Conservation (phyloP, 2,329 filamentous ascomycete species). For the Botrytis elliptica region DNA sequence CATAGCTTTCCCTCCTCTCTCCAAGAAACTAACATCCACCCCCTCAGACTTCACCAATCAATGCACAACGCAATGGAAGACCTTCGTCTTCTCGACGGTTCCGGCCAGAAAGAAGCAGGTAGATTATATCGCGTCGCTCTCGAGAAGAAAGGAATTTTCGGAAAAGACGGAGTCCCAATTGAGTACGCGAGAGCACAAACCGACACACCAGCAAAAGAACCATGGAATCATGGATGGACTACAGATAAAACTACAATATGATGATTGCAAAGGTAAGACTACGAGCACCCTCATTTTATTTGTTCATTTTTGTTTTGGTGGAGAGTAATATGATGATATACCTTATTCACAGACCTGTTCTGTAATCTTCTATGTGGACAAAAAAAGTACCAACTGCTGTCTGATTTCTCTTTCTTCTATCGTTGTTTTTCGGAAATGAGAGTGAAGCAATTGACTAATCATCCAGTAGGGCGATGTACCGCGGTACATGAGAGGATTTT, state of each 20-base stretch:
- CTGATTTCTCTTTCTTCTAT: constrained; percentile 50
- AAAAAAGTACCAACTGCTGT: constrained; percentile 77
- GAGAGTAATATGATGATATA: constrained; percentile 64
- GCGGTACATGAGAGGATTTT: neutral
- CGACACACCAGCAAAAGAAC: constrained; percentile 74
- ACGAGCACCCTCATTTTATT: neutral
- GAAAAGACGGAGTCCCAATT: constrained; percentile 72
- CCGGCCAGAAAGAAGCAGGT: constrained; percentile 59
- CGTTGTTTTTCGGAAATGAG: neutral
- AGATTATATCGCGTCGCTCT: constrained; percentile 84
- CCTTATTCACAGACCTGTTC: constrained; percentile 81
- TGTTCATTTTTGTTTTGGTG: constrained; percentile 26
- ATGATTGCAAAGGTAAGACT: neutral
- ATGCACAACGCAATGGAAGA: constrained; percentile 88
- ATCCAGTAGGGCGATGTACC: neutral
- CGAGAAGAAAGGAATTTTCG: constrained; percentile 83
- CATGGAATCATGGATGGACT: constrained; percentile 96
- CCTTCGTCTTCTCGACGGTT: constrained; percentile 59
- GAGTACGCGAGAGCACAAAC: constrained; percentile 87
- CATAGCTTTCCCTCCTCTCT: neutral
- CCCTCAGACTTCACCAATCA: constrained; percentile 63
- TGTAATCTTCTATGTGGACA: constrained; percentile 68
- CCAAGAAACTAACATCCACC: neutral
- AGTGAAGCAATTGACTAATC: constrained; percentile 19
- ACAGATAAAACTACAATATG: constrained; percentile 31